Base-by-base conservation (phyloP, 352 stramenopile genomes). In the Pythium aquatile region DNA sequence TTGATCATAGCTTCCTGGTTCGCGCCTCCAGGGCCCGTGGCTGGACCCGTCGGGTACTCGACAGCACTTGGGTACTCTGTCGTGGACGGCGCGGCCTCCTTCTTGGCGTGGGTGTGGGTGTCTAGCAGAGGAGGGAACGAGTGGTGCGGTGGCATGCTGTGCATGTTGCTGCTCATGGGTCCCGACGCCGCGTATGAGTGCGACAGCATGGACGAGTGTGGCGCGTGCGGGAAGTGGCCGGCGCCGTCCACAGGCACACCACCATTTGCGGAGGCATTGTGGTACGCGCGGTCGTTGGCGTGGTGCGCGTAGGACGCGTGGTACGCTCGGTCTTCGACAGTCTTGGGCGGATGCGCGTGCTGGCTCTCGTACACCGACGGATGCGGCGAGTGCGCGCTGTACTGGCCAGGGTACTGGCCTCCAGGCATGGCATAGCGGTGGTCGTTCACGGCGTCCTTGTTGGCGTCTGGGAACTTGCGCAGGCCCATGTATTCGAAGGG, bases 1-100 rank as follows among this genome's bases (percentile, higher is more conserved):
- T 93, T 93, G 79, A 94, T 93, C 77, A 94, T 85, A 16, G 83
- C 83, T 65, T 94, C 85, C 56, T 92, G 83, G 1, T 72, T 65
- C 5, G 84, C 74, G 20, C 75, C 73, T 3, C 59, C 53, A 6
- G 67, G 57, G 28, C 39, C 52, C 3, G 47, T 17, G 14, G 59
- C 32, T 10, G 60, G 58, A 2, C 53, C 40, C 40, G 70, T 37
- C 4, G 59, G 24, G 35, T 61, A 69, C 53, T 66, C 52, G 29
- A 68, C 65, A 47, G 58, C 46, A 9, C 60, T 51, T 14, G 55
- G 63, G 58, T 66, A 71, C 17, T 29, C n/a, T 46, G 58, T 32
- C 16, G 33, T 10, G 10, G 57, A 46, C 32, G 35, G 11, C 39
- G 2, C 48, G 6, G 13, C 39, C 24, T 82, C 72, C 56, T 85